phyloP scores from a whole-genome alignment of 179 eudicot genomes.

The Nepenthes alata region DNA sequence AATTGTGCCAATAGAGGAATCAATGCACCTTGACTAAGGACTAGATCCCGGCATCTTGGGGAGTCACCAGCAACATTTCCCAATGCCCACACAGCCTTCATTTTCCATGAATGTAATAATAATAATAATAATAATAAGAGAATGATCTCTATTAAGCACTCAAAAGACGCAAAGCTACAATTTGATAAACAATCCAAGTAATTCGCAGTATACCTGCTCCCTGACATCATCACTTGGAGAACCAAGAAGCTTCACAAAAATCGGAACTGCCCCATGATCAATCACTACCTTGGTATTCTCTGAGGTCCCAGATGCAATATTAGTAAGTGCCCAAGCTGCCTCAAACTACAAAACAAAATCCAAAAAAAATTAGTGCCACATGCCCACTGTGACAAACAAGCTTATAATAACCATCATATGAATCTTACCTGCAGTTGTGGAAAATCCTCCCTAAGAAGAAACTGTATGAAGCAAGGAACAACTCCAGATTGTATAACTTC shows the following conservation, averaged over 20 bases:
- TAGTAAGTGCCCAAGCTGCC: constrained; percentile 92
- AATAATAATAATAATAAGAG: background rate
- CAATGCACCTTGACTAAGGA: constrained; percentile 43
- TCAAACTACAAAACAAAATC: constrained; percentile 35
- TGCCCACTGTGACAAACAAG: background rate
- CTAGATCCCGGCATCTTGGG: constrained; percentile 55
- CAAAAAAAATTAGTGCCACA: background rate
- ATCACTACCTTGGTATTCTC: constrained; percentile 79
- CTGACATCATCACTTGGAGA: constrained; percentile 93
- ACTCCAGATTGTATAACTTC: constrained; percentile 91
- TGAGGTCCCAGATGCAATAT: constrained; percentile 90
- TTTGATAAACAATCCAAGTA: background rate
- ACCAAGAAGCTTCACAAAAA: constrained; percentile 77
- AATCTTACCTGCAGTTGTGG: constrained; percentile 79
- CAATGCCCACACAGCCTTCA: constrained; percentile 69
- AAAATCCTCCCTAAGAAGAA: constrained; percentile 73
- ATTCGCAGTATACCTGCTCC: constrained; percentile 50
- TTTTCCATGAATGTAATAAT: background rate
- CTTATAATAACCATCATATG: background rate
- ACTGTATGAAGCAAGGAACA: constrained; percentile 81
- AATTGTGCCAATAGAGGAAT: constrained; percentile 33
- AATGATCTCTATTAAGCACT: background rate
- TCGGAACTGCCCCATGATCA: constrained; percentile 83
- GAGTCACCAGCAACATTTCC: constrained; percentile 75
- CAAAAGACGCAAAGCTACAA: background rate